Evolutionary conservation across 225 moss, liverwort and hornwort species (phyloP), one percentile per base, ranked within the genome.

Genomic region (Pleurozium schreberi): DNA sequence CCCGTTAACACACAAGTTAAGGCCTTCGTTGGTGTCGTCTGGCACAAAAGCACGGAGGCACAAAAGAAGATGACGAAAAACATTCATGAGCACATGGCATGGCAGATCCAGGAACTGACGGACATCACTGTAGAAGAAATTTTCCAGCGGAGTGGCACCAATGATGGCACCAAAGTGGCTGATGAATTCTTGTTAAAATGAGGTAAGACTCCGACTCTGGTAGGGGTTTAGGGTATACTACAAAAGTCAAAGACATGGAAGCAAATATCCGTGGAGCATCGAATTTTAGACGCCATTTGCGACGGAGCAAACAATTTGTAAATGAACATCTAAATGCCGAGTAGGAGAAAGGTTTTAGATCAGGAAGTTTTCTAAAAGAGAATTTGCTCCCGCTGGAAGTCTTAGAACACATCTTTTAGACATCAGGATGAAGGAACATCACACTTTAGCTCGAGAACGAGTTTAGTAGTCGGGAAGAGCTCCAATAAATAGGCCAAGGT

Each of bases 41-140:
- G 97, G 97, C 94, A 94, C 60, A 97, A 95, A 85, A 94, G 93
- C 85, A 95, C 95, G 47, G 94, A 93, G 16, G 92, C 94, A 34
- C 95, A 94, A 86, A 92, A 89, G 86, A 95, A 96, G 65, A 90
- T 95, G 58, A 96, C 95, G 5, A 96, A 94, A 87, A 95, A 95
- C 75, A 93, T 96, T 52, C 73, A 93, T 53, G 91, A 93, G 84
- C 93, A 93, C n/a, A 89, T 93, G 93, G 85, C 88, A 30, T 83
- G 83, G 81, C 93, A 91, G 78, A 85, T 91, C 40, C 82, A 83
- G 62, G 93, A 93, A 70, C 73, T 86, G 26, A 91, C 71, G 68
- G 88, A 91, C 42, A 80, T 91, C 63, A 90, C 79, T 80, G 91
- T 88, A 50, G 88, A 83, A 70, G 91, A 89, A 74, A 45, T 93